These are phyloP conservation scores for Magnolia officinalis DNA, from an alignment of 164 flowering plant species.

Conservation along the genomic window DNA sequence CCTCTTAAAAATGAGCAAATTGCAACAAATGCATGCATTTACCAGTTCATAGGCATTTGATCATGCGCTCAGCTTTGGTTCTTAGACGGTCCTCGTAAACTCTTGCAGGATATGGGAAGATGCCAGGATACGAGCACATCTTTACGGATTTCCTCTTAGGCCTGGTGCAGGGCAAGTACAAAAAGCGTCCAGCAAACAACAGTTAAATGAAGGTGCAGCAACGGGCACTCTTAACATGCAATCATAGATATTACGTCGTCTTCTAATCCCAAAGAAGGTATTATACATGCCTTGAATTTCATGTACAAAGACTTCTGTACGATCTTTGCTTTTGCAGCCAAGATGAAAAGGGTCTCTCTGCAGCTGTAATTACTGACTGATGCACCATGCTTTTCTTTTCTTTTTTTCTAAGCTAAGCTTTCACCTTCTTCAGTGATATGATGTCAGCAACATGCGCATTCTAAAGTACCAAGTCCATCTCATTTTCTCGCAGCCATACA, in stretches of 20 bases:
- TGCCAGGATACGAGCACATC: conserved; percentile 86
- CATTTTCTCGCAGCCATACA: too few species aligned
- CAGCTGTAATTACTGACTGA: conserved; percentile 4
- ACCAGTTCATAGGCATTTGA: too few species aligned
- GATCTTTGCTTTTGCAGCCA: conserved; percentile 9
- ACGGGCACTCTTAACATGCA: not conserved
- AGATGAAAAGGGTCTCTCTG: not conserved
- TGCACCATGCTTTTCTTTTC: not conserved
- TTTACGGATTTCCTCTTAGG: conserved; percentile 77
- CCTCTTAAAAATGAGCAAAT: too few species aligned
- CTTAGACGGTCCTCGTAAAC: not conserved
- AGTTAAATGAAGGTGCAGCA: conserved; percentile 8
- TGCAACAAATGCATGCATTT: too few species aligned
- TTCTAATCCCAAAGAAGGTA: not conserved
- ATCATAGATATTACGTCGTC: not conserved
- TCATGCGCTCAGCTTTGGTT: not conserved
- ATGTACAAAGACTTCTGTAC: conserved; percentile 13
- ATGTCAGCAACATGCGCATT: too few species aligned
- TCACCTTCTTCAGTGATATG: too few species aligned
- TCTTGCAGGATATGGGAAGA: conserved; percentile 67
- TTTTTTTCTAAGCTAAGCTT: too few species aligned
- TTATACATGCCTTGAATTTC: conserved; percentile 7
- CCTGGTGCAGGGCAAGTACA: conserved; percentile 50
- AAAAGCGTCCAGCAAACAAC: conserved; percentile 23
- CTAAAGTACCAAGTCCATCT: too few species aligned